Conservation (phyloP, 345 rosid genomes). For the Noccaea bulbosa region DNA sequence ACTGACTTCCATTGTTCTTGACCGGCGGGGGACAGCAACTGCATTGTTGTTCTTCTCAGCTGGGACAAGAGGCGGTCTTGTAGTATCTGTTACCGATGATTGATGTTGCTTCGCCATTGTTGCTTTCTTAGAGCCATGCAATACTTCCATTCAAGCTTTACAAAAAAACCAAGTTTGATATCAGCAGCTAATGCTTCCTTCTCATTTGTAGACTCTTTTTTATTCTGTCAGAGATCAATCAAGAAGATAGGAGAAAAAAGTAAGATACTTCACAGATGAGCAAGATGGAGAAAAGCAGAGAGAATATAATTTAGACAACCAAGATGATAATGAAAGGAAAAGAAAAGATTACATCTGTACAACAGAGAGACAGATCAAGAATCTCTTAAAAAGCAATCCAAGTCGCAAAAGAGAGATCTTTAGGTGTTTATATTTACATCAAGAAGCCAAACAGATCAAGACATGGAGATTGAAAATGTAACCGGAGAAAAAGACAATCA, state of each 20-base stretch:
- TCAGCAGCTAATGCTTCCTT: constrained; percentile 40
- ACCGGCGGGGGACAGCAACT: constrained; percentile 47
- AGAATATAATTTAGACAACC: constrained; percentile 47
- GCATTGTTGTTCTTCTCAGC: constrained; percentile 81
- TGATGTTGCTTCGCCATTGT: constrained; percentile 47
- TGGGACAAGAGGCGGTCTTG: constrained; percentile 70
- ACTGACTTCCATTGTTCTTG: constrained; percentile 63
- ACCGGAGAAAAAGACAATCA: constrained; percentile 38
- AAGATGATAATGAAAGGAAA: constrained; percentile 22
- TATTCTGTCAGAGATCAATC: constrained; percentile 45
- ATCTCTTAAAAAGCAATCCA: constrained; percentile 1
- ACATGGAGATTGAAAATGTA: constrained; percentile 33
- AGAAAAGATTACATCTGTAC: constrained; percentile 56
- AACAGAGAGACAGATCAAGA: constrained; percentile 43
- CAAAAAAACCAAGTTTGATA: constrained; percentile 46
- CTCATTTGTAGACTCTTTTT: constrained; percentile 36
- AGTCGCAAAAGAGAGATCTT: constrained; percentile 14
- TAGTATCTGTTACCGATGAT: constrained; percentile 50
- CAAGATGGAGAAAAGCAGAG: constrained; percentile 54
- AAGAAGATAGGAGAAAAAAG: constrained; percentile 50
- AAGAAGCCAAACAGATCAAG: constrained; percentile 50
- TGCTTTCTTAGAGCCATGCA: constrained; percentile 53
- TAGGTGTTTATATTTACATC: constrained; percentile 19
- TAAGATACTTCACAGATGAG: constrained; percentile 57
- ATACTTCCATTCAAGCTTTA: constrained; percentile 64